These are phyloP conservation scores for Posidonia oceanica DNA, from an alignment of 116 monocot species.

Conservation along the genomic window DNA sequence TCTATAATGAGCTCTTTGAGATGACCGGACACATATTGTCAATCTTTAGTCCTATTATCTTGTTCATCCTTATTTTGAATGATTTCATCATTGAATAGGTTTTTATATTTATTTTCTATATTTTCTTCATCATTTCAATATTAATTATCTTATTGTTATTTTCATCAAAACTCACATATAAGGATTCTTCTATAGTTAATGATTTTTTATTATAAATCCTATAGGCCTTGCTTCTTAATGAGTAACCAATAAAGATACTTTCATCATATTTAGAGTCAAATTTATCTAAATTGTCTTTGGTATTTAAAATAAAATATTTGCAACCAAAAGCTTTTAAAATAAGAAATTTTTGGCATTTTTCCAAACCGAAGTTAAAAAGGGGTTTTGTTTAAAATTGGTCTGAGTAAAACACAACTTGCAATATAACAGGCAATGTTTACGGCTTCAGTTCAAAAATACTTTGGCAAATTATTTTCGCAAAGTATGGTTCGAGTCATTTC, in stretches of 20 bases:
- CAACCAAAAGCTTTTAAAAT: too few species aligned
- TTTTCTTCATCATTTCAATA: background rate
- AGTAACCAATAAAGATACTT: too few species aligned
- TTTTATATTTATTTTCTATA: background rate
- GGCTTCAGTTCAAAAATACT: too few species aligned
- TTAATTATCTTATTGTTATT: background rate
- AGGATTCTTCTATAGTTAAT: background rate
- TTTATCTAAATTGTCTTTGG: too few species aligned
- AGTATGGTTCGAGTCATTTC: background rate
- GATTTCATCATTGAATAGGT: background rate
- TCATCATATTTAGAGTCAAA: too few species aligned
- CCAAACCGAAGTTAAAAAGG: too few species aligned
- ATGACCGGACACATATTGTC: background rate
- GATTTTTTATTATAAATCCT: background rate
- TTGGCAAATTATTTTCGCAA: too few species aligned
- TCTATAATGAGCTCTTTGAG: background rate
- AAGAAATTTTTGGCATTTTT: background rate
- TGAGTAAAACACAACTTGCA: too few species aligned
- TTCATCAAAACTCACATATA: background rate
- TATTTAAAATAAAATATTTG: too few species aligned
- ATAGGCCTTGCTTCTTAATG: background rate
- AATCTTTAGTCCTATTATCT: background rate
- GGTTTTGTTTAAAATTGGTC: background rate
- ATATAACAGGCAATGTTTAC: too few species aligned
- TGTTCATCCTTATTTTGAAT: background rate